phyloP scores from a whole-genome alignment of 768 basidiomycete genomes.

The Boletus reticuloceps region DNA sequence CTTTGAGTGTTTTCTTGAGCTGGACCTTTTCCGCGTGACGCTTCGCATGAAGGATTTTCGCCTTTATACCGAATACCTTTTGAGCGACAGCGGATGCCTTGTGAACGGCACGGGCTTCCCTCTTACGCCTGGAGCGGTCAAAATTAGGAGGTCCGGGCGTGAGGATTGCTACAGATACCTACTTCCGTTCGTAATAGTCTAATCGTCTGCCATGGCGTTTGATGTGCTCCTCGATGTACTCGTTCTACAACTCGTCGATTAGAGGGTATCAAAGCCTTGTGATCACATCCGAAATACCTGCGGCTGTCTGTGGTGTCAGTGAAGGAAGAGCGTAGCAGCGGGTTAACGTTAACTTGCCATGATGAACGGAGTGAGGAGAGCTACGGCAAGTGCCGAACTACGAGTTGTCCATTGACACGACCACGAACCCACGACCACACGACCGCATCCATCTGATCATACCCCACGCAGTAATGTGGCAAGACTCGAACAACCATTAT shows the following conservation, averaged over 20 bases:
- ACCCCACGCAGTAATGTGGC: constrained; percentile 57
- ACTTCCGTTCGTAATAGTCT: constrained; percentile 96
- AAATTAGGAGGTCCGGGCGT: neutral
- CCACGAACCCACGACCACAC: constrained; percentile 1
- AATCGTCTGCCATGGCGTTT: constrained; percentile 94
- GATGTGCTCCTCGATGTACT: constrained; percentile 99
- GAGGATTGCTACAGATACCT: constrained; percentile 29
- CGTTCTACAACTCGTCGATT: constrained; percentile 60
- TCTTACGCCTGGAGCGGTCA: constrained; percentile 61
- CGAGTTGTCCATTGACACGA: constrained; percentile 5
- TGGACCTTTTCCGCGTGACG: constrained; percentile 97
- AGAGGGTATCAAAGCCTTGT: constrained; percentile 1
- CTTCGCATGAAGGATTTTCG: constrained; percentile 95
- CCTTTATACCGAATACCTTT: constrained; percentile 94
- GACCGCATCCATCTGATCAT: neutral
- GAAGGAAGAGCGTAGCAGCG: neutral
- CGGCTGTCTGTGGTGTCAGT: constrained; percentile 44
- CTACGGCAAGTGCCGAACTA: constrained; percentile 29
- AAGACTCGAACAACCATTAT: constrained; percentile 61
- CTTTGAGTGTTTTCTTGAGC: constrained; percentile 99
- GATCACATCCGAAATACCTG: constrained; percentile 45
- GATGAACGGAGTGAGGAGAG: constrained; percentile 2
- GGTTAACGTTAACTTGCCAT: constrained; percentile 27
- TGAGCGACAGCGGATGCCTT: constrained; percentile 81
- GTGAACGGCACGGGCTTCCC: constrained; percentile 75